Evolutionary conservation across 306 rosid genomes (phyloP).

Genomic region (Abrus pulchellus): DNA sequence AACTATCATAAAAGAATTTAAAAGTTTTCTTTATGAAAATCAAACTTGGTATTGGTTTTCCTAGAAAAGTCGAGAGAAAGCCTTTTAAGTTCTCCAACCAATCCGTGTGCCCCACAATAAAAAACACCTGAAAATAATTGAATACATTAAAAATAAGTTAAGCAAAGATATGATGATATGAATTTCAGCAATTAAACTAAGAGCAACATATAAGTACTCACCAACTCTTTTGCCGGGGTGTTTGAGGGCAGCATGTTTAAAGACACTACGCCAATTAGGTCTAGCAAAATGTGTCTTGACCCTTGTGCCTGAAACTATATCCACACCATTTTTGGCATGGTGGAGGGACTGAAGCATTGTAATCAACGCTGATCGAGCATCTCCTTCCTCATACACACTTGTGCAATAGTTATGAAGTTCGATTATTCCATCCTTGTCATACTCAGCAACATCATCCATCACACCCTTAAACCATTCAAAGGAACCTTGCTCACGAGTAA

Average conservation of each 20-base stretch:
- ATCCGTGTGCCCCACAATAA: conserved; percentile 72
- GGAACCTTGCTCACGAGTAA: conserved; percentile 79
- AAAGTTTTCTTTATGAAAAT: conserved; percentile 82
- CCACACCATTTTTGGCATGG: conserved; percentile 73
- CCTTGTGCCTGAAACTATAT: conserved; percentile 72
- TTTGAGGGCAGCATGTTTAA: conserved; percentile 63
- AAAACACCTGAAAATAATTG: conserved; percentile 64
- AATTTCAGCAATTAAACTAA: neutral
- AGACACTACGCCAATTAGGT: conserved; percentile 75
- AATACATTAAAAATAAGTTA: neutral
- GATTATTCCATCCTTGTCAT: conserved; percentile 59
- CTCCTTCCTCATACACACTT: conserved; percentile 82
- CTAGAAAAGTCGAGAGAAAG: conserved; percentile 70
- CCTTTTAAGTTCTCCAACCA: conserved; percentile 68
- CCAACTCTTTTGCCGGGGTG: conserved; percentile 70
- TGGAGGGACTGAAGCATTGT: conserved; percentile 79
- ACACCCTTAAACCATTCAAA: conserved; percentile 81
- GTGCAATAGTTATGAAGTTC: conserved; percentile 80
- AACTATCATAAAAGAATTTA: conserved; percentile 15
- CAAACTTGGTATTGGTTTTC: conserved; percentile 72
- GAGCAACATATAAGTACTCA: conserved; percentile 45
- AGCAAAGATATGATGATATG: conserved; percentile 2
- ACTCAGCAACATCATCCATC: conserved; percentile 75
- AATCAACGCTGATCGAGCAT: conserved; percentile 73
- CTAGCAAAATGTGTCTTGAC: conserved; percentile 76